Evolutionary conservation across 352 stramenopile genomes (phyloP), one percentile per base, ranked within the genome.

Genomic region (Pythium myriotylum): DNA sequence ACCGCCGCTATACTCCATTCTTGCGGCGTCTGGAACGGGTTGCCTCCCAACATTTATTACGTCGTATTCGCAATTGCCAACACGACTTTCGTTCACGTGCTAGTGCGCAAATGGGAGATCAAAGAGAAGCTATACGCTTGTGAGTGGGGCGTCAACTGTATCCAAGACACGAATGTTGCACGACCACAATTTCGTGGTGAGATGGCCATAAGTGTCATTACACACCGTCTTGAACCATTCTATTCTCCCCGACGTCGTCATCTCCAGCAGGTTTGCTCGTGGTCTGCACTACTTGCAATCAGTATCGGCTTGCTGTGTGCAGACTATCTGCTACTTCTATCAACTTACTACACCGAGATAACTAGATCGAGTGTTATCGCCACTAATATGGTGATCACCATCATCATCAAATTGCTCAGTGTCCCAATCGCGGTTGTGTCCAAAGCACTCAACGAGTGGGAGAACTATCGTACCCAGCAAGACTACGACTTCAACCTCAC

Each of bases 401-500:
- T 70, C 3, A 54, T 89, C n/a, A 68, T 71, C 27, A 79, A 75
- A 53, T 73, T 71, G 49, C 67, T 72, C 33, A 49, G 53, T 37
- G 26, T 48, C 0, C 80, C 66, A 7, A 51, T 79, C 13, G 62
- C 66, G 8, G 33, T 47, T 37, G 32, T 79, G 7, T 69, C 65
- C 35, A 64, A 57, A 40, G 16, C 46, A 19, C 58, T 91, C 37
- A 89, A 75, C 40, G 71, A 88, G 41, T 91, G 79, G 79, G 82
- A 92, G 49, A 92, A 94, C 56, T 78, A 91, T 65, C 76, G 74
- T 27, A 74, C 81, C n/a, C 80, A 87, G 58, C 54, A 71, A 10
- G 68, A 88, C 33, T 84, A 88, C 56, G 81, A 92, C 59, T 59
- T 77, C n/a, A 82, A 79, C 47, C 73, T 92, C 47, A 90, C 81